Conservation (phyloP, 106 monocot genomes). For the Dioscorea dumetorum region DNA sequence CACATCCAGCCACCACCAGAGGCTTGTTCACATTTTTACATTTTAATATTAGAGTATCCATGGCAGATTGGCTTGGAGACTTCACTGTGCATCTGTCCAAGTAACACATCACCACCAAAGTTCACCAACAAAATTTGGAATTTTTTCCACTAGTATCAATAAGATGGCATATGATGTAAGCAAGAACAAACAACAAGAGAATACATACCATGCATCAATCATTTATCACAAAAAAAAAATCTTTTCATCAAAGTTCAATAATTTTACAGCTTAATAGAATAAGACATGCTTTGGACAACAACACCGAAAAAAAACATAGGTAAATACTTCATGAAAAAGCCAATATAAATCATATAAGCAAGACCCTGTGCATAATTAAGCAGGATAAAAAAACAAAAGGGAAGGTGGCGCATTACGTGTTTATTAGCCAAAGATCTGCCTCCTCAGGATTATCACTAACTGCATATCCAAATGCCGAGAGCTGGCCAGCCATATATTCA, state of each 20-base stretch:
- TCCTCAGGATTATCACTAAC: constrained; percentile 69
- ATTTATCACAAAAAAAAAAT: not conserved
- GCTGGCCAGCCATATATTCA: constrained; percentile 98
- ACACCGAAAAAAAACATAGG: no score
- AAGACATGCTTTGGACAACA: no score
- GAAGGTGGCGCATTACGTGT: constrained; percentile 49
- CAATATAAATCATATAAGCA: no score
- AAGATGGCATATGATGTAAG: no score
- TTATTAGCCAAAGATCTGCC: constrained; percentile 92
- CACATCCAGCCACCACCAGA: constrained; percentile 94
- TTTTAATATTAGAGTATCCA: constrained; percentile 86
- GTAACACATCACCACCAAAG: no score
- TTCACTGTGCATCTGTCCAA: constrained; percentile 84
- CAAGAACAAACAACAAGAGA: not conserved
- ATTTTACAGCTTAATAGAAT: no score
- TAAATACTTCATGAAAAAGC: no score
- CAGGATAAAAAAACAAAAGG: not conserved
- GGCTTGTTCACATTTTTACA: constrained; percentile 75
- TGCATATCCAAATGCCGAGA: constrained; percentile 86
- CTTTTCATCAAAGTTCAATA: no score
- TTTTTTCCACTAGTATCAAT: no score
- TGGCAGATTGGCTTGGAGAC: constrained; percentile 95
- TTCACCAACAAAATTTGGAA: no score
- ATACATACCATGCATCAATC: not conserved
- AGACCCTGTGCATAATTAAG: not conserved